These are phyloP conservation scores for Leucogyrophana mollusca DNA, from an alignment of 768 basidiomycete genomes.

Conservation along the genomic window DNA sequence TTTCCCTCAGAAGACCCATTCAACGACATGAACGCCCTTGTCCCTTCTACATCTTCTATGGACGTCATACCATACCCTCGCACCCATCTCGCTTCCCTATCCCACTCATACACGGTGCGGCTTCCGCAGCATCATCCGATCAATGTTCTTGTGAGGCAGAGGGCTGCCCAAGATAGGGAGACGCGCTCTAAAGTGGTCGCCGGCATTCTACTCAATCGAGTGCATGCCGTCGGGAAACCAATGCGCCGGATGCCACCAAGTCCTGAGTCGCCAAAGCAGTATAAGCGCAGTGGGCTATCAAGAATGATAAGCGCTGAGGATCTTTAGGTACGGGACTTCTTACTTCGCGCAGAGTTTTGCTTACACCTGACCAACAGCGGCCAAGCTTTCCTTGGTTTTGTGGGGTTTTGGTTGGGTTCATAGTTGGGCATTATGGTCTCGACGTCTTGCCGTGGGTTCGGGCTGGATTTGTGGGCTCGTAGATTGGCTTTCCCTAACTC, in stretches of 20 bases:
- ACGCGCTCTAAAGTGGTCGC: conserved; percentile 53
- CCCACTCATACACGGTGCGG: conserved; percentile 23
- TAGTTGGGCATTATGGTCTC: too few species aligned
- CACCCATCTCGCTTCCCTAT: conserved; percentile 21
- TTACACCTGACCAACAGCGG: too few species aligned
- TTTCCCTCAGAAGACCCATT: conserved; percentile 27
- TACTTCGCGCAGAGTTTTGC: too few species aligned
- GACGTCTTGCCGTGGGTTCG: too few species aligned
- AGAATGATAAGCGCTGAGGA: conserved; percentile 48
- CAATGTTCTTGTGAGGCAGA: conserved; percentile 26
- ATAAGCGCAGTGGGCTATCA: conserved; percentile 54
- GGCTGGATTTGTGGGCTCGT: too few species aligned
- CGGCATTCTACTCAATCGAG: conserved; percentile 54
- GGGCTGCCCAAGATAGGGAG: conserved; percentile 35
- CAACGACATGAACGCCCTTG: conserved; percentile 20
- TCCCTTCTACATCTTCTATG: conserved; percentile 2
- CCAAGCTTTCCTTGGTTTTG: too few species aligned
- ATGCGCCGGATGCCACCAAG: conserved; percentile 41
- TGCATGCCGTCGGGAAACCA: conserved; percentile 51
- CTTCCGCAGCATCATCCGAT: conserved; percentile 21
- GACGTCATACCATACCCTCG: conserved; percentile 20
- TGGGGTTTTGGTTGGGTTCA: too few species aligned
- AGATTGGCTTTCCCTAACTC: too few species aligned
- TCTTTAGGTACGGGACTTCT: conserved; percentile 7
- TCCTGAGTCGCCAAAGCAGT: conserved; percentile 33